Percentiles rank a stretch among this genome's conserved stretches.
These are phyloP conservation scores for Pilobolus umbonatus DNA, from an alignment of 192 early-diverging fungal genomes.

Conservation along the genomic window DNA sequence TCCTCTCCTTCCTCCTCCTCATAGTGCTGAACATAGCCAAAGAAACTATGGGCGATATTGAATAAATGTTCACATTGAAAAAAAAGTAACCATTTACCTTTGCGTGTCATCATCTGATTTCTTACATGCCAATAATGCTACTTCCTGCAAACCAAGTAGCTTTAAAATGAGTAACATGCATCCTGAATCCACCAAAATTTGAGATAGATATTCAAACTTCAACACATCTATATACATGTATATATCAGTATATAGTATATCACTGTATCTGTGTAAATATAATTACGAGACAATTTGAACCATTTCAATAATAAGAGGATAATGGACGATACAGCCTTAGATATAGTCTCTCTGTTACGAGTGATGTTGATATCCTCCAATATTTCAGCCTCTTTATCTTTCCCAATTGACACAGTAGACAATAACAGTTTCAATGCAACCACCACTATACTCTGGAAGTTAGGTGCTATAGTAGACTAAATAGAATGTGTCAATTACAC, in stretches of 20 bases:
- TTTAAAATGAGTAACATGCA: conserved; percentile 79
- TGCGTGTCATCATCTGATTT: conserved; percentile 46
- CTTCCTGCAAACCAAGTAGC: conserved; percentile 72
- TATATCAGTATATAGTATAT: not conserved
- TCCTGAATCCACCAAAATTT: conserved; percentile 77
- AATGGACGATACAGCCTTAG: conserved; percentile 67
- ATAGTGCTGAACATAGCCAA: not conserved
- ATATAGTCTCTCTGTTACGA: conserved; percentile 68
- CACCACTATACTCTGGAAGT: conserved; percentile 50
- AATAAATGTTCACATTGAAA: not conserved
- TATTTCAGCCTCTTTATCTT: conserved; percentile 2
- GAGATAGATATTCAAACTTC: conserved; percentile 74
- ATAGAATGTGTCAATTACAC: too few relatives aligned
- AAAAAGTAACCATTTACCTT: conserved; percentile 27
- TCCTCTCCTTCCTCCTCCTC: conserved; percentile 8
- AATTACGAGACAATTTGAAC: conserved; percentile 58
- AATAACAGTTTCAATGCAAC: conserved; percentile 49
- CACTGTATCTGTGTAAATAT: not conserved
- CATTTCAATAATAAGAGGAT: conserved; percentile 61
- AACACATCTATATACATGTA: conserved; percentile 46
- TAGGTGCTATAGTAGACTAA: conserved; percentile 43
- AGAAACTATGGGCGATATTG: too few relatives aligned
- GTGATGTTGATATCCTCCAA: conserved; percentile 50
- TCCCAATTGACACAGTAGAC: conserved; percentile 30
- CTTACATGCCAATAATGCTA: conserved; percentile 39